These are phyloP conservation scores for Lippia alba DNA, from an alignment of 305 asterid genomes.

Conservation along the genomic window DNA sequence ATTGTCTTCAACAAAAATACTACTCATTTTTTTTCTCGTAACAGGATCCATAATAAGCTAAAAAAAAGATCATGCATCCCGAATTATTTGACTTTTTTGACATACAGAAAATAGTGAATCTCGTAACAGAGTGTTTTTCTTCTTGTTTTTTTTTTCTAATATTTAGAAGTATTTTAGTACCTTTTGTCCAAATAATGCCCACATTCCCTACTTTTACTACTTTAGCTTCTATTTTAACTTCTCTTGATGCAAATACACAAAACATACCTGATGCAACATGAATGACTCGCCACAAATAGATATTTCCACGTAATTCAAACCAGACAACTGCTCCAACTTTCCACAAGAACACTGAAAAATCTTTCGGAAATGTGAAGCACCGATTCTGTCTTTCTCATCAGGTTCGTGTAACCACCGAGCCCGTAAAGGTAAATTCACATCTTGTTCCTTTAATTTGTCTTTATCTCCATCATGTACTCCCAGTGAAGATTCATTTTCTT, in stretches of 20 bases:
- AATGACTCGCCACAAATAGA: constrained; percentile 92
- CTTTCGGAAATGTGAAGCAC: constrained; percentile 84
- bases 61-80: no score
- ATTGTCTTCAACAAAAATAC: no score
- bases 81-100: no score
- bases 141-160: no score
- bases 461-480: constrained; percentile 30
- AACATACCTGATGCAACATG: constrained; percentile 93
- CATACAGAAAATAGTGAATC: no score
- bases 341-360: constrained; percentile 81
- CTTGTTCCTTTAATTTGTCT: constrained; percentile 43
- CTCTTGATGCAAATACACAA: background rate
- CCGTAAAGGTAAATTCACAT: constrained; percentile 37
- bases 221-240: no score
- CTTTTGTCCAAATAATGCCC: no score
- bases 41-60: no score
- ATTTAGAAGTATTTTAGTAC: no score
- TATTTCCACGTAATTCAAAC: constrained; percentile 69
- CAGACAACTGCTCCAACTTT: constrained; percentile 64
- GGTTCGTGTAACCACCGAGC: constrained; percentile 92
- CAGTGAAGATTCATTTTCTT: constrained; percentile 38
- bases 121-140: no score
- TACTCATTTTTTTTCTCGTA: no score
- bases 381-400: constrained; percentile 73
- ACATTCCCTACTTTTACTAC: no score